Conservation (phyloP, 177 flowering plant genomes). For the Vitis hybrid region DNA sequence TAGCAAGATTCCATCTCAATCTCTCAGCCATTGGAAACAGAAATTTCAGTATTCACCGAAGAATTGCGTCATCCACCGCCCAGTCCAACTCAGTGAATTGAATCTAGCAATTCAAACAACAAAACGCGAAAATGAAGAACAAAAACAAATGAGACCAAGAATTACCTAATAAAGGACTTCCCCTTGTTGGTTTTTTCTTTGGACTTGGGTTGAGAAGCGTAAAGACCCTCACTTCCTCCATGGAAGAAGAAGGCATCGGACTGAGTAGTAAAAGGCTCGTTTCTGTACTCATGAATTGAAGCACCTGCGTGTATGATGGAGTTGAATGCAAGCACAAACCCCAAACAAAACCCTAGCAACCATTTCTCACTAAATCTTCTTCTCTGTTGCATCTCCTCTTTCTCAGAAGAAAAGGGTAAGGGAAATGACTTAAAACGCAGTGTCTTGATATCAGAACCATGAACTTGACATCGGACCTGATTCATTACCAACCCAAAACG, state of each 20-base stretch:
- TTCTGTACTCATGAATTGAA: constrained; percentile 79
- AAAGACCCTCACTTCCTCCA: constrained; percentile 96
- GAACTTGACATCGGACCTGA: too few species aligned
- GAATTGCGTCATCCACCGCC: too few species aligned
- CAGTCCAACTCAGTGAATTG: not conserved
- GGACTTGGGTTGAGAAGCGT: constrained; percentile 50
- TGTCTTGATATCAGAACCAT: too few species aligned
- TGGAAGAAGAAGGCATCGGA: constrained; percentile 86
- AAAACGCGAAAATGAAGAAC: not conserved
- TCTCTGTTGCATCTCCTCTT: too few species aligned
- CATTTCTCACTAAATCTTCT: too few species aligned
- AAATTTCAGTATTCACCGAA: too few species aligned
- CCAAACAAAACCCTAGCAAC: too few species aligned
- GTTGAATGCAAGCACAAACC: constrained; percentile 1
- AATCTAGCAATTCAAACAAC: not conserved
- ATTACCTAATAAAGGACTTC: constrained; percentile 70
- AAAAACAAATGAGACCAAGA: not conserved
- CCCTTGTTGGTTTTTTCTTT: constrained; percentile 46
- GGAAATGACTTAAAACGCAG: too few species aligned
- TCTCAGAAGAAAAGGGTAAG: too few species aligned
- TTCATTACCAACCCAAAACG: too few species aligned
- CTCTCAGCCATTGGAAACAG: too few species aligned
- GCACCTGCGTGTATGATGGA: constrained; percentile 25
- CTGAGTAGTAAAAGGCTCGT: constrained; percentile 54
- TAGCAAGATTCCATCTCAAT: too few species aligned